These are phyloP conservation scores for Durusdinium trenchii DNA, from an alignment of 73 alveolate genomes.

Conservation along the genomic window DNA sequence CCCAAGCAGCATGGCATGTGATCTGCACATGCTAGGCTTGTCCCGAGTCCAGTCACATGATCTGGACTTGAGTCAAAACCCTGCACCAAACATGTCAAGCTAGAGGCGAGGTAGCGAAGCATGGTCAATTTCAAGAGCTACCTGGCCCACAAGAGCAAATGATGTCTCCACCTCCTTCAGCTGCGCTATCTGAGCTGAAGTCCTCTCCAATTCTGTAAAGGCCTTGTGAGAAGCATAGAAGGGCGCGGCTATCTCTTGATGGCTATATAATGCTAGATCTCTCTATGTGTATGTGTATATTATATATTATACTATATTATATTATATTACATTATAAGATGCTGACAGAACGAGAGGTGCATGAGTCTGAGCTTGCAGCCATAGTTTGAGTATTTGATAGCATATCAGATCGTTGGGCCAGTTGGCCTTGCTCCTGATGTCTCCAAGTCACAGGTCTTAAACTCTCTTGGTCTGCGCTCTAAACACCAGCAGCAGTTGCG, in stretches of 20 bases:
- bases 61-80: conserved; percentile 54
- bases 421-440: conserved; percentile 24
- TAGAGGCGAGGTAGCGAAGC: too few relatives aligned
- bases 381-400: conserved; percentile 24
- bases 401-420: conserved; percentile 65
- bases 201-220: conserved; percentile 6
- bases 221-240: conserved; percentile 39
- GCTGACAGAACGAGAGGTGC: too few relatives aligned
- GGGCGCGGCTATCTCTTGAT: too few relatives aligned
- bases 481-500: too few relatives aligned
- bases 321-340: too few relatives aligned
- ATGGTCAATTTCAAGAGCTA: too few relatives aligned
- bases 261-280: too few relatives aligned
- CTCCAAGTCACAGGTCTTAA: neutral
- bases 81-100: neutral
- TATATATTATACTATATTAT: too few relatives aligned
- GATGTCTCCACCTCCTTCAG: conserved; percentile 25
- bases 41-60: conserved; percentile 67
- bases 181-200: conserved; percentile 53
- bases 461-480: neutral
- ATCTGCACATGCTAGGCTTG: conserved; percentile 73
- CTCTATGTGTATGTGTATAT: too few relatives aligned
- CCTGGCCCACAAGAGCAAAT: neutral
- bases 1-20: conserved; percentile 88
- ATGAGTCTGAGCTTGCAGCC: neutral